Evolutionary conservation across 495 filamentous ascomycete genomes (phyloP), one percentile per base, ranked within the genome.

Genomic region (Penicillium diatomitis): DNA sequence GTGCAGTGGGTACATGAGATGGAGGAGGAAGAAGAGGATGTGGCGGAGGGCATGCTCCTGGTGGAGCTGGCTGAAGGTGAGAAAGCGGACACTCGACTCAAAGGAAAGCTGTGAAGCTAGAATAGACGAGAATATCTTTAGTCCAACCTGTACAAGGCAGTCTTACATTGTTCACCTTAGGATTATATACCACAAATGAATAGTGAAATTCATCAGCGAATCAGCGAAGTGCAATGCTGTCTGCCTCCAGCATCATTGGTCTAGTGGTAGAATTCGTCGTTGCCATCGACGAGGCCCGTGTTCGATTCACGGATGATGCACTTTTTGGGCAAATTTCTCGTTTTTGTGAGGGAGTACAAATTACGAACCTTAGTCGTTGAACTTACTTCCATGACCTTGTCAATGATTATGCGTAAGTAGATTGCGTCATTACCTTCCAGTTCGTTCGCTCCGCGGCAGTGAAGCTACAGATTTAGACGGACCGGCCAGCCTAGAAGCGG

Each of bases 231-330:
- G 4, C 5, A 29, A 29, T 4, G 30, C 34, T 32, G 12, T 30
- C 40, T 10, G 11, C 7, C 7, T n/a, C 3, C 48, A 66, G 72
- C 72, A 72, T 73, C 69, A 71, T 72, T 76, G 73, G 73, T 76
- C 71, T 76, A 76, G 72, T 76, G 73, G 73, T 76, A 76, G 70
- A 76, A 76, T 76, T 75, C 73, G 63, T 76, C 73, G 73, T 75
- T 76, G 72, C 73, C 72, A 76, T 76, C 73, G 73, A 76, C 63
- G 73, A 75, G 73, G 69, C 73, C 71, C 72, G 73, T 70, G 73
- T 76, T 75, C 73, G 73, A 76, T 75, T 76, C 73, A 70, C 73
- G 71, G 71, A 71, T 73, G 68, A 74, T 73, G 73, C 73, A 74
- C 11, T 42, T 48, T 42, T 48, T 41, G 10, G 3, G 20, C 20